A percentile compares a stretch with the other conserved stretches of the same genome.
Conservation (phyloP, 192 early-diverging fungal genomes). For the Martensiomyces pterosporus region DNA sequence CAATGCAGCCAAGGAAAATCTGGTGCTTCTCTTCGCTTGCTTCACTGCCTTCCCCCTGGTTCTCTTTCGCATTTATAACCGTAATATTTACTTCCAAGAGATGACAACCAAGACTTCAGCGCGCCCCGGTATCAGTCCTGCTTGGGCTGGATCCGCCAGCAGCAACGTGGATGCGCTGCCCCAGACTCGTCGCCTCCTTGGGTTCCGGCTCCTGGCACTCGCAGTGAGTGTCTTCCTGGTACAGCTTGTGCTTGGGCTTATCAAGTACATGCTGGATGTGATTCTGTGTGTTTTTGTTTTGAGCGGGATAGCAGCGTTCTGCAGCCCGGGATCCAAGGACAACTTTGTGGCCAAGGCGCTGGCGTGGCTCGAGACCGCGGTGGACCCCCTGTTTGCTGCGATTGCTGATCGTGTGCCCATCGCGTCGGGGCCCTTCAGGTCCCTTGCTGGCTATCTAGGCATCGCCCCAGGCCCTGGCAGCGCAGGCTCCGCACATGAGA, state of each 20-base stretch:
- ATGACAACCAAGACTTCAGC: too few relatives aligned
- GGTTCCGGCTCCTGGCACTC: conserved; percentile 25
- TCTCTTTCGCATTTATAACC: too few relatives aligned
- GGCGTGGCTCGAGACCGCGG: conserved; percentile 27
- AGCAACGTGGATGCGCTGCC: not conserved
- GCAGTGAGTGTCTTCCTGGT: conserved; percentile 11
- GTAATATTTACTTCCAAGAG: too few relatives aligned
- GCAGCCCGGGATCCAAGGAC: conserved; percentile 29
- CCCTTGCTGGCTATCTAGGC: conserved; percentile 20
- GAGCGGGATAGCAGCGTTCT: conserved; percentile 16
- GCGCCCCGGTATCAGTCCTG: not conserved
- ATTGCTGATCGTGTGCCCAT: conserved; percentile 23
- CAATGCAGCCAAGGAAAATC: too few relatives aligned
- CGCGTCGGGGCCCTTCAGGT: conserved; percentile 14
- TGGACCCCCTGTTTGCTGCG: conserved; percentile 25
- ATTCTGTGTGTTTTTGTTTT: conserved; percentile 19
- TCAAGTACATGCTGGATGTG: conserved; percentile 32
- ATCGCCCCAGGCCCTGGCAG: conserved; percentile 23
- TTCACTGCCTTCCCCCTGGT: too few relatives aligned
- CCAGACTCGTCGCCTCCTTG: conserved; percentile 29
- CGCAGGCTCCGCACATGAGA: too few relatives aligned
- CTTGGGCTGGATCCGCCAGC: not conserved
- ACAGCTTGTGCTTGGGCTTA: conserved; percentile 23
- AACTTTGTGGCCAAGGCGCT: conserved; percentile 20
- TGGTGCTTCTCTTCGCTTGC: too few relatives aligned